These are phyloP conservation scores for Prunus mume DNA, from an alignment of 306 rosid species.

Conservation along the genomic window DNA sequence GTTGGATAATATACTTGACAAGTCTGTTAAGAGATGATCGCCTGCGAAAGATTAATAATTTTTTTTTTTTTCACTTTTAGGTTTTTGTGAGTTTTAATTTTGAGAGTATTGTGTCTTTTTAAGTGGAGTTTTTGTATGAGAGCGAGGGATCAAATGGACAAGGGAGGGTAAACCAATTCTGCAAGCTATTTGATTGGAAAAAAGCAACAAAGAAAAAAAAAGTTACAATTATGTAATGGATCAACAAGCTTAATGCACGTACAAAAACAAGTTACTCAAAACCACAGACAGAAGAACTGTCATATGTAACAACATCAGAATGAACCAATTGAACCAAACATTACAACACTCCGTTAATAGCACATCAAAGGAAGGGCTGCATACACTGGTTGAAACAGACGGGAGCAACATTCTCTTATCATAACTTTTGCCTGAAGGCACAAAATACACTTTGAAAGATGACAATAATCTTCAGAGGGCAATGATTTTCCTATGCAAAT, in stretches of 20 bases:
- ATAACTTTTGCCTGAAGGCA: constrained; percentile 1
- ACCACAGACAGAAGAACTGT: neutral
- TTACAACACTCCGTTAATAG: neutral
- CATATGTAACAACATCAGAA: neutral
- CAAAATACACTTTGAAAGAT: constrained; percentile 15
- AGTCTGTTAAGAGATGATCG: no score
- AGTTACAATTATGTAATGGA: no score
- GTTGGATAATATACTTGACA: no score
- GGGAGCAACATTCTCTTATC: neutral
- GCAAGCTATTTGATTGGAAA: no score
- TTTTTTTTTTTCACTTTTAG: no score
- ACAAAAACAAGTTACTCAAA: neutral
- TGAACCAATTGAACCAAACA: neutral
- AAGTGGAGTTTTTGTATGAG: no score
- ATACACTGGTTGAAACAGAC: neutral
- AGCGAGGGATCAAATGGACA: no score
- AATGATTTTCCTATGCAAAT: constrained; percentile 67
- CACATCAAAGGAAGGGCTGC: neutral
- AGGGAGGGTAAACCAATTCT: no score
- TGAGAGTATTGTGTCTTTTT: no score
- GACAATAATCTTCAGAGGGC: constrained; percentile 37
- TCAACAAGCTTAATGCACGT: neutral
- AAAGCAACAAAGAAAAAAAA: no score
- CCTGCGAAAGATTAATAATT: no score
- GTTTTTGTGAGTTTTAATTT: no score